Evolutionary conservation across 2,329 filamentous ascomycete species (phyloP), one percentile per base, ranked within the genome.

Genomic region (Aschersonia sp.): DNA sequence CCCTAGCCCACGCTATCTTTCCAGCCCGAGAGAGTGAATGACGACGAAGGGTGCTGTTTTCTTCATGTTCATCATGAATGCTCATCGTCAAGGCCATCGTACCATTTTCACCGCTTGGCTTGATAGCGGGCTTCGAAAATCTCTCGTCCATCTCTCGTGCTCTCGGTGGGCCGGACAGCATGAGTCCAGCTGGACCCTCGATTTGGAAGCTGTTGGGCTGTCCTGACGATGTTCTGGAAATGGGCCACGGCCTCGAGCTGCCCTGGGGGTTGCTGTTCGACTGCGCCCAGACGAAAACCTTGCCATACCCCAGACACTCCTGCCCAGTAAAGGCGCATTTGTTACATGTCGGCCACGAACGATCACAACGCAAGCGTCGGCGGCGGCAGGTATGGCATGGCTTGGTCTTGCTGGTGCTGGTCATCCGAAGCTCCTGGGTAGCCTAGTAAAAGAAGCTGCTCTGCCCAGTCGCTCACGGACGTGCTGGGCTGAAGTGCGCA

Each of bases 381-480:
- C 71, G 72, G 50, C 76, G 75, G 61, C 78, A 81, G 62, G 79
- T 80, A 62, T 81, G 75, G 60, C 78, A 81, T 51, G 72, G 57
- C 56, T 69, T 72, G 56, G 56, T 59, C 55, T 60, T 58, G 57
- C 55, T 63, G 56, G 60, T 59, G 59, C 54, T 61, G 55, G 58
- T 59, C 59, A 55, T 58, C 43, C 57, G 54, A 47, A 37, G 4
- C 35, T 12, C 12, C 35, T 37, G 35, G 35, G 8, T 8, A 37
- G 8, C 35, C 12, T 8, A 37, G 22, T 22, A 22, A 3, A 22
- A 22, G 22, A 22, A 22, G 22, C 22, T 22, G 3, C 22, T 22
- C 22, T 22, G 22, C 22, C 22, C 22, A 22, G 22, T 22, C 22
- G 22, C 22, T 22, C 22, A 22, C 4, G 22, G 22, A 22, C 22